These are phyloP conservation scores for Mrakia gelida DNA, from an alignment of 768 basidiomycete species.

Conservation along the genomic window DNA sequence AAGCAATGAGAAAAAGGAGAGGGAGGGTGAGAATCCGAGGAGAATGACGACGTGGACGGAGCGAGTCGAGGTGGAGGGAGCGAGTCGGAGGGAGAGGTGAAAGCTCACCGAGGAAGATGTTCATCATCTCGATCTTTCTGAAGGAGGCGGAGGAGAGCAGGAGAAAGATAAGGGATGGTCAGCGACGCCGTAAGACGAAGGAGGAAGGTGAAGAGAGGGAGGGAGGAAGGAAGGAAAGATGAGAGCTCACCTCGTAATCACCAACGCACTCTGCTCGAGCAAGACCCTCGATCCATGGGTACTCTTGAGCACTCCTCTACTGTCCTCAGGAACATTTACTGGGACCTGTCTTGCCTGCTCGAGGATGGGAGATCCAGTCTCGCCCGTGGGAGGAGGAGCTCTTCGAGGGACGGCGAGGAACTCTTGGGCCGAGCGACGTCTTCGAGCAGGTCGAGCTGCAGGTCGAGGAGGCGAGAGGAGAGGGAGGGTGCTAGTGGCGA, in stretches of 20 bases:
- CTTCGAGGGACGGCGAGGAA: conserved; percentile 1
- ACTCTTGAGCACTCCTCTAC: conserved; percentile 16
- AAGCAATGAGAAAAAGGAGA: not conserved
- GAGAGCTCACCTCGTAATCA: conserved; percentile 15
- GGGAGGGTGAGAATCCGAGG: not conserved
- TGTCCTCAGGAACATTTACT: conserved; percentile 28
- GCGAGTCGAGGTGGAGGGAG: not conserved
- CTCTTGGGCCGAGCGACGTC: not conserved
- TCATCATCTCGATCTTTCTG: conserved; percentile 28
- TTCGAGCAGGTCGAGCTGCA: not conserved
- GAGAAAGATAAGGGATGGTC: not conserved
- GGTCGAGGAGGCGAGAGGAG: not conserved
- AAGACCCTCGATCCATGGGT: conserved; percentile 20
- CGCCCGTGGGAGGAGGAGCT: not conserved
- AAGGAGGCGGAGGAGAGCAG: not conserved
- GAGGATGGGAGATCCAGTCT: not conserved
- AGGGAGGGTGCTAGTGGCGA: not conserved
- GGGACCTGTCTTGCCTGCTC: not conserved
- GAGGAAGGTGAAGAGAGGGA: too few relatives aligned
- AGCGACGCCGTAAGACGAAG: not conserved
- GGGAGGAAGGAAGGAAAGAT: not conserved
- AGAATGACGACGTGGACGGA: not conserved
- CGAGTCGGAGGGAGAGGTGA: not conserved
- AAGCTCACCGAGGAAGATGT: conserved; percentile 18
- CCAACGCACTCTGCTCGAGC: conserved; percentile 9